Base-by-base conservation (phyloP, 441 rosid genomes). In the Jatropha multifida region DNA sequence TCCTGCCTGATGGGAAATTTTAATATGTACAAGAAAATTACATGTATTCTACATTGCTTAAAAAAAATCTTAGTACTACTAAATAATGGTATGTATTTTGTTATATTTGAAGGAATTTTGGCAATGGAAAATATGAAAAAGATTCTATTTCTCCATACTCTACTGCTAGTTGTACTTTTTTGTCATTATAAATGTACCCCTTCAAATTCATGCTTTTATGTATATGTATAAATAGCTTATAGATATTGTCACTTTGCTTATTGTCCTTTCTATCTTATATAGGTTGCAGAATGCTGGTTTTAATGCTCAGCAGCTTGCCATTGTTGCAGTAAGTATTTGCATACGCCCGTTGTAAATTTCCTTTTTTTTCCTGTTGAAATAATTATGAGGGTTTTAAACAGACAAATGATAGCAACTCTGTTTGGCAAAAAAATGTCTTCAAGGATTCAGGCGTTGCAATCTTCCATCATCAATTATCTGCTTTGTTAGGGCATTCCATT, bases 221-320 rank as follows among this genome's bases (percentile, higher is more conserved):
- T 15, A 51, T 12, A 51, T 51, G 10, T 51, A 11, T 51, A 51
- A 11, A 51, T 51, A 11, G 56, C 18, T 12, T 32, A 32, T 32
- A 32, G 2, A 32, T 32, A 32, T 32, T 12, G 56, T 51, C 18
- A 12, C 2, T 7, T 51, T 51, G 32, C 27, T 20, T 58, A 20
- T 0, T 20, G 42, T 46, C 61, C 71, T 77, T 80, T 65, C 46
- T 67, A 59, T 79, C 38, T 70, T 49, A 63, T 81, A 69, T 83
- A 93, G 99, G 88, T 86, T 95, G 82, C 91, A 69, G 72, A 78
- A 66, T 78, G 90, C 93, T 81, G 84, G 86, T 76, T 86, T 92
- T 65, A 81, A 83, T 77, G 93, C 95, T 46, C 95, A 90, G 82
- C 98, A 90, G 88, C 89, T 95, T 80, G 85, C 98, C 40, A 75